Evolutionary conservation across 225 moss, liverwort and hornwort species (phyloP), one percentile per base, ranked within the genome.

Genomic region (Sphagnum contortum): DNA sequence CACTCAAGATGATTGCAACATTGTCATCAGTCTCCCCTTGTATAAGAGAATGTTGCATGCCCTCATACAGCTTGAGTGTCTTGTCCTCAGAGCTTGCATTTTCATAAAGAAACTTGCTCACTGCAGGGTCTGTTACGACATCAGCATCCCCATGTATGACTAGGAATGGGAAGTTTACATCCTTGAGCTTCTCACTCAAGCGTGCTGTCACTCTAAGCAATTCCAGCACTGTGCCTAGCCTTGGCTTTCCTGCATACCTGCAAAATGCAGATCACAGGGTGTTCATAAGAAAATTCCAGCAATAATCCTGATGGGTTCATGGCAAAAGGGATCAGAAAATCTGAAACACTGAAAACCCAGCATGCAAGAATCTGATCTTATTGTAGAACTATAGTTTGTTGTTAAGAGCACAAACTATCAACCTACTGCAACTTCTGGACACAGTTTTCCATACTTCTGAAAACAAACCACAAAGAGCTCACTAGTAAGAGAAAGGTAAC

Each of bases 1-100:
- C 96, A 5, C 73, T 71, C 2, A 92, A 58, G 4, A 96, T 88
- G 57, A 92, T 79, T 49, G 90, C 87, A 3, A 96, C 96, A 51
- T 92, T 96, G 13, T 89, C 85, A 46, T 96, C 96, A 8, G 82
- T 68, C 64, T 96, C 96, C 13, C 96, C 96, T 68, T 90, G 92
- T 55, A 96, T 72, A 55, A 96, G 87, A 47, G 92, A 88, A 68
- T 96, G 96, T 58, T 76, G 77, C 96, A 96, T 96, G 5, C 92
- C 95, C 52, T 68, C 64, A 3, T 92, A 95, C 49, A 95, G 71
- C 55, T 85, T 87, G 14, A 95, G 64, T 5, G 90, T 90, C 75
- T 95, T 95, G 79, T 95, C 95, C 55, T 88, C 64, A 48, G 90
- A 88, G 54, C 74, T 83, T 5, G 88, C 89, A 57, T 48, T 84